Evolutionary conservation across 441 rosid species (phyloP).

Genomic region (Dalechampia spathulata): DNA sequence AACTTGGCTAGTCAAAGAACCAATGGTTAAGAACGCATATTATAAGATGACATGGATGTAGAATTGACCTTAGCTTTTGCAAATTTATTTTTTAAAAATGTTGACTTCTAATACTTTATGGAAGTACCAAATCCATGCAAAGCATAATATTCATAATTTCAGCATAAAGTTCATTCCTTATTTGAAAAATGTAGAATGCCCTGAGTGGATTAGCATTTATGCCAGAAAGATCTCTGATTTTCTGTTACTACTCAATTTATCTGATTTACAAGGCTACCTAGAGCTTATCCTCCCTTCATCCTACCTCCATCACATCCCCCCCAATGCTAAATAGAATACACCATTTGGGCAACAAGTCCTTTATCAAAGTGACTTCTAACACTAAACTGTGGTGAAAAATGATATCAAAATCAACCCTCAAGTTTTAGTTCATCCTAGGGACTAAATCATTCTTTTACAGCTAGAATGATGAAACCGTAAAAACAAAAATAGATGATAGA

Average conservation of each 20-base stretch:
- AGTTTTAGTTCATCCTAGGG: neutral
- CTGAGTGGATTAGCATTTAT: slow-evolving; percentile 5
- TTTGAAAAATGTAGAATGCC: neutral
- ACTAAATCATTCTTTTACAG: neutral
- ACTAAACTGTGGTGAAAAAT: too few species aligned
- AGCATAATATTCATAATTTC: neutral
- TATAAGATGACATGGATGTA: slow-evolving; percentile 2
- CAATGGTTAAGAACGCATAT: neutral
- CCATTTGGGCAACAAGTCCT: neutral
- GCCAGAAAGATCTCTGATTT: neutral
- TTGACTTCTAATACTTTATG: too few species aligned
- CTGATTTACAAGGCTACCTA: neutral
- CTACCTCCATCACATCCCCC: neutral
- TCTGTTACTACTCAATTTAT: neutral
- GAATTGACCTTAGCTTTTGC: slow-evolving; percentile 2
- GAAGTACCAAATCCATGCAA: neutral
- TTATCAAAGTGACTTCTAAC: neutral
- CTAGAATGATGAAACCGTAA: slow-evolving; percentile 11
- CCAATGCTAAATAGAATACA: neutral
- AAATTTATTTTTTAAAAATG: neutral
- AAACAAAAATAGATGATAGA: too few species aligned
- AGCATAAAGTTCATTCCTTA: neutral
- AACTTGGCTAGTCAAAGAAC: slow-evolving; percentile 3
- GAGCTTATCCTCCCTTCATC: neutral
- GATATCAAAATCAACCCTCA: neutral